These are phyloP conservation scores for Elsinoe batatas DNA, from an alignment of 2,329 filamentous ascomycete genomes.

Conservation along the genomic window DNA sequence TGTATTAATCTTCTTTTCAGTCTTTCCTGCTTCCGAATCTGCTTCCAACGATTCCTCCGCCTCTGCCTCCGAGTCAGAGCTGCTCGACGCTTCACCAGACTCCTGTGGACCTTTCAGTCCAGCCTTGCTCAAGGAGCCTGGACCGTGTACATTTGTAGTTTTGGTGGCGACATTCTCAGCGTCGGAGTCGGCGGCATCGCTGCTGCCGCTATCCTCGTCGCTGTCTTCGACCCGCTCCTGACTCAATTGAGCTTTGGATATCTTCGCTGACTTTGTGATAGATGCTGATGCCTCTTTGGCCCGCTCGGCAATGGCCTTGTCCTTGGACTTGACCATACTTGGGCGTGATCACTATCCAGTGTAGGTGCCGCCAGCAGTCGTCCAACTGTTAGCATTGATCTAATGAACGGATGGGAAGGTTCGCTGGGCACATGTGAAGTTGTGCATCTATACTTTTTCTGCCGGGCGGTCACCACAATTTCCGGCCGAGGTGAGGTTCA, in stretches of 20 bases:
- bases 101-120: neutral
- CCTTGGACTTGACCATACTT: neutral
- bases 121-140: neutral
- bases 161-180: neutral
- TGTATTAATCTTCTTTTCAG: too few species aligned
- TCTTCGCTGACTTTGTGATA: slow-evolving; percentile 18
- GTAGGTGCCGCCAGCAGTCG: too few species aligned
- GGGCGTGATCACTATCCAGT: too few species aligned
- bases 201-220: neutral
- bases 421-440: neutral
- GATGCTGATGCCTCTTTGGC: slow-evolving; percentile 7
- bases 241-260: slow-evolving; percentile 19
- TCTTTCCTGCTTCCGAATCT: too few species aligned
- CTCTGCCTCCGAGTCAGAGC: neutral
- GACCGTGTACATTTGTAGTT: neutral
- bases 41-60: neutral
- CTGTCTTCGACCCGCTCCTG: slow-evolving; percentile 14
- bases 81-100: neutral
- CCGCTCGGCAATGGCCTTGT: slow-evolving; percentile 22
- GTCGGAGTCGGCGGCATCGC: neutral
- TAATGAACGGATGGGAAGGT: neutral
- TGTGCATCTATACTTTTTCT: slow-evolving; percentile 9
- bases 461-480: slow-evolving; percentile 16
- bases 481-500: neutral
- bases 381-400: too few species aligned